phyloP scores from a whole-genome alignment of 208 protist genomes.

The Strigomonas galati region DNA sequence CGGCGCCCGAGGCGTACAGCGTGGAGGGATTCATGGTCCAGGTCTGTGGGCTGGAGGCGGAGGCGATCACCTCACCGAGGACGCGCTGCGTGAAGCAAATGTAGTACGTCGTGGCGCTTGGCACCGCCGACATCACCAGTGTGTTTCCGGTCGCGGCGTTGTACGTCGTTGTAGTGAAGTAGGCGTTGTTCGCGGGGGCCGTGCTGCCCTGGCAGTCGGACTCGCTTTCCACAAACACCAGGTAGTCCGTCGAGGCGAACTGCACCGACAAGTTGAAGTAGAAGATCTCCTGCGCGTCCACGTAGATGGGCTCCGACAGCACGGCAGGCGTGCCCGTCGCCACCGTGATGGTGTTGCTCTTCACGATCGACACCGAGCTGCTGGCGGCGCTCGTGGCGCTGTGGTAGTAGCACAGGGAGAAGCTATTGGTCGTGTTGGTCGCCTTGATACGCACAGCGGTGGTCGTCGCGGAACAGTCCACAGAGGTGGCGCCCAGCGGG shows the following conservation, averaged over 20 bases:
- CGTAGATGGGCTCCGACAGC: conserved; percentile 19
- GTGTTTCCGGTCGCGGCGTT: conserved; percentile 15
- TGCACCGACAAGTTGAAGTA: conserved; percentile 38
- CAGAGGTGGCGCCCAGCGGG: conserved; percentile 21
- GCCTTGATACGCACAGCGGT: conserved; percentile 19
- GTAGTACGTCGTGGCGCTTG: conserved; percentile 55
- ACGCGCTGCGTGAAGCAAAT: conserved; percentile 81
- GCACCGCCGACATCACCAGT: conserved; percentile 47
- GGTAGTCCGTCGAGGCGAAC: conserved; percentile 54
- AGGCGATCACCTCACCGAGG: conserved; percentile 54
- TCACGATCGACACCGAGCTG: conserved; percentile 38
- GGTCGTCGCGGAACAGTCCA: conserved; percentile 21
- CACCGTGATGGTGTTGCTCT: conserved; percentile 32
- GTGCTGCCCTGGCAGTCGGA: conserved; percentile 42
- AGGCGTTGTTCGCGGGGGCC: conserved; percentile 25
- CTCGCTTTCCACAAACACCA: conserved; percentile 45
- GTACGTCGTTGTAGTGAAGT: conserved; percentile 30
- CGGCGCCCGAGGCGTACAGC: conserved; percentile 45
- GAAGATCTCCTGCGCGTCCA: conserved; percentile 37
- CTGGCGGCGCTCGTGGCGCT: conserved; percentile 14
- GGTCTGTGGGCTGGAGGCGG: conserved; percentile 33
- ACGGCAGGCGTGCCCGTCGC: conserved; percentile 41
- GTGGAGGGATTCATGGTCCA: conserved; percentile 54
- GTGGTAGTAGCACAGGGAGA: conserved; percentile 67
- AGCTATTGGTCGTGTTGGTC: conserved; percentile 11